Evolutionary conservation across 2,329 filamentous ascomycete species (phyloP).

Genomic region (Aureobasidium sp.): DNA sequence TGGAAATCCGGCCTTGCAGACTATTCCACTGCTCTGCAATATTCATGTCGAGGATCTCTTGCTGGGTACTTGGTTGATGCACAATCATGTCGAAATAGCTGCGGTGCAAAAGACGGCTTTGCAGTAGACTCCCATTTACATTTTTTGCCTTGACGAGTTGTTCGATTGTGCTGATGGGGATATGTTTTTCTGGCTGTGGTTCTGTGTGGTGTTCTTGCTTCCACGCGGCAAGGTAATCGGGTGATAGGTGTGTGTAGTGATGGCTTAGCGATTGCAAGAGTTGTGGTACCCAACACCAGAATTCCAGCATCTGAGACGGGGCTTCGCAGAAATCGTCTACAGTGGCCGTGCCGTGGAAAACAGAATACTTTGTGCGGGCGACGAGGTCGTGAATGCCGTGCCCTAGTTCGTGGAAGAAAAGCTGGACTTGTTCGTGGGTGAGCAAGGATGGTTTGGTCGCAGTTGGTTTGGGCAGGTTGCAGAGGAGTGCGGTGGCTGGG

Average conservation of each 20-base stretch:
- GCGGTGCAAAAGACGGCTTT: not conserved
- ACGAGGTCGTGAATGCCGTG: constrained; percentile 54
- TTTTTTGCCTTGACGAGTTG: not conserved
- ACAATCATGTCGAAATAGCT: not conserved
- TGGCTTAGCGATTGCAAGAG: not conserved
- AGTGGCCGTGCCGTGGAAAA: constrained; percentile 47
- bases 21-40: not conserved
- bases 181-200: not conserved
- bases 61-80: not conserved
- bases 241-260: not conserved
- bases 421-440: constrained; percentile 47
- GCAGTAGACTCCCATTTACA: not conserved
- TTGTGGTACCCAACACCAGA: not conserved
- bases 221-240: not conserved
- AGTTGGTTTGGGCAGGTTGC: constrained; percentile 47
- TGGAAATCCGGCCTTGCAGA: not conserved
- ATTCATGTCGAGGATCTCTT: not conserved
- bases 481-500: constrained; percentile 49
- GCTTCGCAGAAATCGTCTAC: not conserved
- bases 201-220: not conserved
- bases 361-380: constrained; percentile 53
- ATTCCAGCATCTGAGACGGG: not conserved
- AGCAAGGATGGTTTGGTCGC: constrained; percentile 45
- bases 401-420: constrained; percentile 52
- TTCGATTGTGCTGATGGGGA: not conserved